Percentiles rank a stretch among this genome's conserved stretches.
These are phyloP conservation scores for Pseudopithomyces maydicus DNA, from an alignment of 2,329 filamentous ascomycete species.

Conservation along the genomic window DNA sequence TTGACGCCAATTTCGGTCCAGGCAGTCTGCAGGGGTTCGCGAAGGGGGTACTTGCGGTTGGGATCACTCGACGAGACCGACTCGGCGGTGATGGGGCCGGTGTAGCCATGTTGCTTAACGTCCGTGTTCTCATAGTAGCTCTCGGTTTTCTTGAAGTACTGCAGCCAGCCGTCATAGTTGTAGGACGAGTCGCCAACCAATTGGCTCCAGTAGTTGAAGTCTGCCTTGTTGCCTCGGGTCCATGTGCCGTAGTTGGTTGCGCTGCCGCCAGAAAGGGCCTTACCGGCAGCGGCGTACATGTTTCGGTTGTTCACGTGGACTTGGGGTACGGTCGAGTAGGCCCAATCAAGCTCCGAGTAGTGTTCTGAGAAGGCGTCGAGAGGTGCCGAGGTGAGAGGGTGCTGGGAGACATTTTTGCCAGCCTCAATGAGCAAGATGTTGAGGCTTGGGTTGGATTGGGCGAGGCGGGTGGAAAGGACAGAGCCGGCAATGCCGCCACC, in stretches of 20 bases:
- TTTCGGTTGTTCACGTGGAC: conserved; percentile 18
- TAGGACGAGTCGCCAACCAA: conserved; percentile 18
- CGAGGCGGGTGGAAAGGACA: conserved; percentile 28
- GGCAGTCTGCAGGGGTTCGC: not conserved
- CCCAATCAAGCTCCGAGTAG: conserved; percentile 31
- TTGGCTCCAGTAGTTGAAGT: conserved; percentile 24
- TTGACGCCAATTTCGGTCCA: conserved; percentile 8
- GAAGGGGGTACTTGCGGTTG: conserved; percentile 7
- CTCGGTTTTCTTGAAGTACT: conserved; percentile 22
- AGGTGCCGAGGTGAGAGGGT: conserved; percentile 12
- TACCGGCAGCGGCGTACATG: conserved; percentile 25
- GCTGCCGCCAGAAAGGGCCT: conserved; percentile 24
- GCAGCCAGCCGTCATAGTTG: conserved; percentile 20
- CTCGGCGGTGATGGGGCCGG: conserved; percentile 16
- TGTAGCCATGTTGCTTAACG: conserved; percentile 12
- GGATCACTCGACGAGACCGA: conserved; percentile 2
- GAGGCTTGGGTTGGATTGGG: conserved; percentile 8
- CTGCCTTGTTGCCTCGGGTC: conserved; percentile 17
- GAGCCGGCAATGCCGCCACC: conserved; percentile 30
- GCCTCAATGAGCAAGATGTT: conserved; percentile 31
- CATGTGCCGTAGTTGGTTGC: conserved; percentile 21
- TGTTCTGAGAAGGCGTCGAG: conserved; percentile 15
- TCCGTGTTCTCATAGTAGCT: not conserved
- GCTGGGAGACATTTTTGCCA: conserved; percentile 21
- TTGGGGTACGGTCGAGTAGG: conserved; percentile 30